Conservation (phyloP, 78 protist genomes). For the Dictyostelium citrinum region DNA sequence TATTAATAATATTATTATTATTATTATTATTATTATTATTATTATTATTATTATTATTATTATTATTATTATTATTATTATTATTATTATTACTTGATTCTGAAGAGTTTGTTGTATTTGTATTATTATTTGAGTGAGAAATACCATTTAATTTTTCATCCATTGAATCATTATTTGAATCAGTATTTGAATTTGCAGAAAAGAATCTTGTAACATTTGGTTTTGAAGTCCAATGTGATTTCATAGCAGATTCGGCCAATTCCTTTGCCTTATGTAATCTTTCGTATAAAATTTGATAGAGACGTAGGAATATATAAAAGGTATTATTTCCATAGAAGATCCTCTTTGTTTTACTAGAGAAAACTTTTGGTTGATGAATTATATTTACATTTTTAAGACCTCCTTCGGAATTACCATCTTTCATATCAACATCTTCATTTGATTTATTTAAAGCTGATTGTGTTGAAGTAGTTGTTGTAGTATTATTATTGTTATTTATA, state of each 20-base stretch:
- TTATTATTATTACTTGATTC: neutral
- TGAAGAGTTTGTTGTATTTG: no score
- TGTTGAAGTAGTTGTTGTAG: neutral
- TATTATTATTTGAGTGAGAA: neutral
- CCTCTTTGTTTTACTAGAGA: constrained; percentile 30
- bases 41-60: no score
- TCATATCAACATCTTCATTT: constrained; percentile 43
- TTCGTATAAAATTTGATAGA: constrained; percentile 74
- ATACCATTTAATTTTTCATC: neutral
- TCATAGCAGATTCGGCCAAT: constrained; percentile 60
- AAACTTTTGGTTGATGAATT: constrained; percentile 31
- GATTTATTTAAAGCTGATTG: neutral
- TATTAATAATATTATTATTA: neutral
- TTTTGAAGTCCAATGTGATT: constrained; percentile 63
- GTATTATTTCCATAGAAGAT: constrained; percentile 77
- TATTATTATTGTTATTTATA: neutral
- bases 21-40: neutral
- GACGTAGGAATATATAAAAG: constrained; percentile 63
- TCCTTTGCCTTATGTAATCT: constrained; percentile 76
- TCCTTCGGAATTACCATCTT: neutral
- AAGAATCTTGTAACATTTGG: constrained; percentile 70
- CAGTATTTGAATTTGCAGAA: constrained; percentile 25
- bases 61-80: neutral
- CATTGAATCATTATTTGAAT: constrained; percentile 28
- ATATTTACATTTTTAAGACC: neutral